Evolutionary conservation across 257 asterid species (phyloP).

Genomic region (Cruciata laevipes): DNA sequence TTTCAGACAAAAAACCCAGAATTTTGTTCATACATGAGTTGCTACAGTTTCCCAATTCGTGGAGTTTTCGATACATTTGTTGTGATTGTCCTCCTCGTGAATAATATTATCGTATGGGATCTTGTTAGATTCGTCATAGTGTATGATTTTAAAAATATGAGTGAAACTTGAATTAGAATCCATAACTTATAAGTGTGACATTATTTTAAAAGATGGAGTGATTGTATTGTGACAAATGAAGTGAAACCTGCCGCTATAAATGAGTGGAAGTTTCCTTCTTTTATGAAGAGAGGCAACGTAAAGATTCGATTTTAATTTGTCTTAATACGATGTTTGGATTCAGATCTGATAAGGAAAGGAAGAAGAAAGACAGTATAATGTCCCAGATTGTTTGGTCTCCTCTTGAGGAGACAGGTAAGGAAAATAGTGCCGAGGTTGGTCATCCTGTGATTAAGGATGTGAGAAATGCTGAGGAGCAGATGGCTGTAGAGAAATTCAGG

Average conservation of each 20-base stretch:
- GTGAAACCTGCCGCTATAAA: neutral
- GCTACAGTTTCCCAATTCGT: slow-evolving; percentile 9
- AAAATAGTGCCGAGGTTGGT: slow-evolving; percentile 27
- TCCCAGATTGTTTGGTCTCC: slow-evolving; percentile 31
- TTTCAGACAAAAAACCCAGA: neutral
- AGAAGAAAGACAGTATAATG: slow-evolving; percentile 29
- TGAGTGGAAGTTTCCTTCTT: neutral
- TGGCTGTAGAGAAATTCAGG: slow-evolving; percentile 48
- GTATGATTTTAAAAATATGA: too few species aligned
- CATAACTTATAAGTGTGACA: neutral
- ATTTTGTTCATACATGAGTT: neutral
- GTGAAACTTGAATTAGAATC: neutral
- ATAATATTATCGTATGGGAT: neutral
- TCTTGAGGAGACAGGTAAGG: slow-evolving; percentile 26
- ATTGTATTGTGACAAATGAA: neutral
- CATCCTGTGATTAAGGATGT: slow-evolving; percentile 30
- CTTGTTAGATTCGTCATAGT: neutral
- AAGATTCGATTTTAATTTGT: slow-evolving; percentile 6
- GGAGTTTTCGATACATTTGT: neutral
- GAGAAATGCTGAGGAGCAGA: slow-evolving; percentile 37
- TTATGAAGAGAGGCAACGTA: neutral
- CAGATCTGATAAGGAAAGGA: slow-evolving; percentile 31
- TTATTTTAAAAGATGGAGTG: too few species aligned
- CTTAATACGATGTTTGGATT: slow-evolving; percentile 36
- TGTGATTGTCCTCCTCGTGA: neutral